Evolutionary conservation across 371 early-diverging fungal species (phyloP).

Genomic region (Polyrhizophydium stewartii): DNA sequence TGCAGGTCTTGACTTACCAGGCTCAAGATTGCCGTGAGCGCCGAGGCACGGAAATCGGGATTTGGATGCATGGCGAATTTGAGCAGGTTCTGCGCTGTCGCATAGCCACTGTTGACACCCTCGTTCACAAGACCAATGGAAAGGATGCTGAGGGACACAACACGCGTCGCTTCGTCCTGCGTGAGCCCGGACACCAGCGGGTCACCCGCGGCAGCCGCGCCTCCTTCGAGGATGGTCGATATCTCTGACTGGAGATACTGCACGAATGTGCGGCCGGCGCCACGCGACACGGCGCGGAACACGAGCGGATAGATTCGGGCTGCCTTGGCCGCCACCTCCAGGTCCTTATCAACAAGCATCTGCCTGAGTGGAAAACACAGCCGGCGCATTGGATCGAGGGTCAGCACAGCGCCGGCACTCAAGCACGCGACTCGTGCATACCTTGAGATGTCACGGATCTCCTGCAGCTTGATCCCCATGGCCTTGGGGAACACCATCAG

Average conservation of each 20-base stretch:
- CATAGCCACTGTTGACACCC: neutral
- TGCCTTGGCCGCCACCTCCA: constrained; percentile 27
- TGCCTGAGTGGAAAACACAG: constrained; percentile 9
- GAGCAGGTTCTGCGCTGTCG: constrained; percentile 35
- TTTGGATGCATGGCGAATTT: constrained; percentile 19
- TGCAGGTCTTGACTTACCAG: constrained; percentile 18
- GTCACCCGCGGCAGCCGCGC: constrained; percentile 29
- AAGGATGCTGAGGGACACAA: neutral
- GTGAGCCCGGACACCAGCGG: constrained; percentile 31
- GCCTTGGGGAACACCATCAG: constrained; percentile 45
- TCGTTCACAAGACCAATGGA: neutral
- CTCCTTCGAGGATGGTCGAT: constrained; percentile 23
- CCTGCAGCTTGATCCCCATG: constrained; percentile 28
- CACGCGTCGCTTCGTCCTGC: constrained; percentile 14
- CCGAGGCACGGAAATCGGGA: constrained; percentile 26
- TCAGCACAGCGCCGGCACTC: no score
- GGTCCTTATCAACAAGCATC: constrained; percentile 30
- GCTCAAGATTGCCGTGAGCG: constrained; percentile 27
- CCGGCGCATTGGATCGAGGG: no score
- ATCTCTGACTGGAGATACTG: constrained; percentile 37
- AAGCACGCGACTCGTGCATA: no score
- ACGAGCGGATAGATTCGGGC: constrained; percentile 40
- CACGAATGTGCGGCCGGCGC: constrained; percentile 27
- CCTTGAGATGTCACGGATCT: constrained; percentile 40
- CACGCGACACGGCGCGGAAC: constrained; percentile 29